Percentiles rank a stretch among this genome's conserved stretches.
Evolutionary conservation across 129 eudicot species (phyloP).

Genomic region (Gnaphalium uliginosum): DNA sequence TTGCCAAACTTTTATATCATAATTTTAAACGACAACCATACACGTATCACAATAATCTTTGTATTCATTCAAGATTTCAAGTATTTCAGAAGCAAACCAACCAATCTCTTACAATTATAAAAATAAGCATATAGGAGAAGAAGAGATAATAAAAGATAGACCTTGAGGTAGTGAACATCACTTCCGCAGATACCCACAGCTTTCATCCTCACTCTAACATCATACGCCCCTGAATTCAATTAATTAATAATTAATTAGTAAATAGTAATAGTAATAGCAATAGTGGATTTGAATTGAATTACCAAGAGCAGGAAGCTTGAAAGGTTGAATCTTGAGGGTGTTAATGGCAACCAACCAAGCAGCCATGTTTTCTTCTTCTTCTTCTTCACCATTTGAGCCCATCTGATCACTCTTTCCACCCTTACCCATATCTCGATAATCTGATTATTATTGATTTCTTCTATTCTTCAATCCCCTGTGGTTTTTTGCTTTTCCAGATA

Average conservation of each 20-base stretch:
- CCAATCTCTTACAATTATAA: not conserved
- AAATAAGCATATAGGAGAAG: not conserved
- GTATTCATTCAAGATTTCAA: too few species aligned
- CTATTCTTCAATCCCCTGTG: slow-evolving; percentile 1
- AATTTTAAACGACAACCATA: not conserved
- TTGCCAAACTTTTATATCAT: not conserved
- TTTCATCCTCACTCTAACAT: slow-evolving; percentile 63
- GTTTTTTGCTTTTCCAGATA: not conserved
- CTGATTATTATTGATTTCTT: not conserved
- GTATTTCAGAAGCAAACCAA: not conserved
- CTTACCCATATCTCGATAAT: slow-evolving; percentile 41
- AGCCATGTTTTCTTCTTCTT: slow-evolving; percentile 72
- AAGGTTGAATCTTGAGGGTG: slow-evolving; percentile 81
- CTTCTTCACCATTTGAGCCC: slow-evolving; percentile 20
- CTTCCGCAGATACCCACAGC: slow-evolving; percentile 77
- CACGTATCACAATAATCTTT: not conserved
- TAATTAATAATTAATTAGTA: not conserved
- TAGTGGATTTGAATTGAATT: not conserved
- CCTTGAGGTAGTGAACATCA: slow-evolving; percentile 75
- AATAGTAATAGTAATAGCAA: too few species aligned
- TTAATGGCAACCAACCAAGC: slow-evolving; percentile 87
- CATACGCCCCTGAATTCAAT: slow-evolving; percentile 46
- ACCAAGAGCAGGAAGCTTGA: slow-evolving; percentile 90
- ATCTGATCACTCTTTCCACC: slow-evolving; percentile 42
- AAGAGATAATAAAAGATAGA: slow-evolving; percentile 2